Evolutionary conservation across 2,329 filamentous ascomycete genomes (phyloP), one percentile per base, ranked within the genome.

Genomic region (Hymenoscyphus albidus): DNA sequence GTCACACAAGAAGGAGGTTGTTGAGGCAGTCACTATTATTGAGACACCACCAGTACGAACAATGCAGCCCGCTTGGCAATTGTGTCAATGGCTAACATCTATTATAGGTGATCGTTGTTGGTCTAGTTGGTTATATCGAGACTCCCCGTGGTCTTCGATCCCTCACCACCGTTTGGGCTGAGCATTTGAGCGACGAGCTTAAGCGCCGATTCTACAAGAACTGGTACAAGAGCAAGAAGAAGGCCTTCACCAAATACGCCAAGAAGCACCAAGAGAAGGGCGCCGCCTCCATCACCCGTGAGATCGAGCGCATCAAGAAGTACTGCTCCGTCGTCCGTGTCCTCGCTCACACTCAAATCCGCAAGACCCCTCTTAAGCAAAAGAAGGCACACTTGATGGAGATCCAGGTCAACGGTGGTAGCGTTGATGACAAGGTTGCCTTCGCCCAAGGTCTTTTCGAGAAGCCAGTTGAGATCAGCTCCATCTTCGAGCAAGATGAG

Each of bases 141-240:
- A 99, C 95, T 80, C 95, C 95, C 82, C 95, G 95, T 78, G 95
- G 95, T 85, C 93, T 99, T 78, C 94, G 95, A 82, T 99, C 95
- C 74, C 93, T 99, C 82, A 97, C 93, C 81, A 98, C 95, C 79
- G 92, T 99, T 80, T 99, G 95, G 95, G 95, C 95, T 79, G 95
- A 98, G 89, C 95, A 99, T 82, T 83, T 99, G 82, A 92, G 91
- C 83, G 95, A 99, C 82, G 95, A 98, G 85, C 80, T 99, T 82
- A 97, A 97, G 90, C 92, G 95, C 78, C 92, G 95, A 80, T 99
- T 99, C 92, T 99, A 99, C 92, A 98, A 98, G 93, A 99, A 99
- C 91, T 99, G 95, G 95, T 99, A 99, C 91, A 97, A 97, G 91
- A 93, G 89, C 88, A 99, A 99, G 93, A 98, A 97, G 92, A 99